Evolutionary conservation across 2,329 filamentous ascomycete genomes (phyloP), one percentile per base, ranked within the genome.

Genomic region (Fusarium secorum): DNA sequence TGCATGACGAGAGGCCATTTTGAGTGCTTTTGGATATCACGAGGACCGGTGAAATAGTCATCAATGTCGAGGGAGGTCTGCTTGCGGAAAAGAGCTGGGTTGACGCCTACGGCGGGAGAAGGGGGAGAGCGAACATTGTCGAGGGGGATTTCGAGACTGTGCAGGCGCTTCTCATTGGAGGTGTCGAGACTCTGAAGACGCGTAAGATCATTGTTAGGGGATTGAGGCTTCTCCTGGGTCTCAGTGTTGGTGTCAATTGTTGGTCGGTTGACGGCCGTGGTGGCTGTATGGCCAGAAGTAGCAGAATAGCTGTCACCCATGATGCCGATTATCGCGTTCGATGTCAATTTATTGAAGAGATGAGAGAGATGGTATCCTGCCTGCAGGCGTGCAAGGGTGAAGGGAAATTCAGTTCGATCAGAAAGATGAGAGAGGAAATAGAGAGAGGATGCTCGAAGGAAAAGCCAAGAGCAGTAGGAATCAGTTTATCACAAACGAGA

Each of bases 1-100:
- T 91, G 90, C 78, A 95, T 81, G 78, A 94, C 91, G 69, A 89
- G 87, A 22, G 92, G 92, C 86, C 91, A 90, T 84, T 93, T 94
- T 24, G 91, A 93, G 79, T 94, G 91, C 75, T 88, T 88, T 63
- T 89, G 85, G 70, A 93, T 87, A 78, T 94, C 89, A 66, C 90
- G 87, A 53, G 92, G 92, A 17, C 88, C 89, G 52, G 78, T 86
- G 76, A 90, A 91, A 78, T 90, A 90, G 69, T 90, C 87, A 65
- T 89, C 87, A 51, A 90, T 70, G 36, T 88, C 85, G 66, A 85
- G 78, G 18, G 80, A 80, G 20, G 76, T 78, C 33, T 78, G 79
- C 42, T 77, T 77, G 39, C 75, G 77, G 64, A 79, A 81, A 38
- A 76, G 70, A 42, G 76, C 72, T 13, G 75, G 75, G 36, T 79